Percentiles rank a stretch among this genome's conserved stretches.
phyloP scores from a whole-genome alignment of 176 grass and related monocot species.

The Eleusine indica region DNA sequence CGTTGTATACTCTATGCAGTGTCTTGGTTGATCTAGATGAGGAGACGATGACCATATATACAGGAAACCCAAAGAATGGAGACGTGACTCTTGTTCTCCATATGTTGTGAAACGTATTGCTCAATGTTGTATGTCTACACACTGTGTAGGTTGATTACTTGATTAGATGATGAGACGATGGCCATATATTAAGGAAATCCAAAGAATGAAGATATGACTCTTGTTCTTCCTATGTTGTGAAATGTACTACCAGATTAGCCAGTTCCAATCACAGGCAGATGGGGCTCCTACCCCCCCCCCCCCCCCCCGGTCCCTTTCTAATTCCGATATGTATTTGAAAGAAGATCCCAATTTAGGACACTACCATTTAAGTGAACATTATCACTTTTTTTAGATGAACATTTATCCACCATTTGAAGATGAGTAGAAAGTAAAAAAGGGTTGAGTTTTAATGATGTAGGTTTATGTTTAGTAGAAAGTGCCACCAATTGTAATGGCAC shows the following conservation, averaged over 20 bases:
- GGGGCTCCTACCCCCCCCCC: too few species aligned
- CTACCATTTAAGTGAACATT: background rate
- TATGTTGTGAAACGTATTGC: slow-evolving; percentile 28
- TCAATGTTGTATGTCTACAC: too few species aligned
- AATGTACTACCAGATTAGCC: too few species aligned
- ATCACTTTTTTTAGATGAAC: background rate
- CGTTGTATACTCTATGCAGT: slow-evolving; percentile 70
- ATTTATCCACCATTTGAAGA: too few species aligned
- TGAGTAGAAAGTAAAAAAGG: background rate
- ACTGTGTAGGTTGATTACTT: too few species aligned
- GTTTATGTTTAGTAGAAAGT: background rate
- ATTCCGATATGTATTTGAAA: slow-evolving; percentile 8
- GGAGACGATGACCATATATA: slow-evolving; percentile 65
- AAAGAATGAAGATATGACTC: too few species aligned
- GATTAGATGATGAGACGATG: too few species aligned
- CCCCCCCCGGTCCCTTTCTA: too few species aligned
- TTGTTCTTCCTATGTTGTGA: too few species aligned
- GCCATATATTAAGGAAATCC: too few species aligned
- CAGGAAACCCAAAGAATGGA: slow-evolving; percentile 55
- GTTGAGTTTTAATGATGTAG: background rate
- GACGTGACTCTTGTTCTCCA: slow-evolving; percentile 38
- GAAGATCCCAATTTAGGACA: background rate
- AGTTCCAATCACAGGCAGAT: too few species aligned
- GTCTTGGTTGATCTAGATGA: slow-evolving; percentile 76
- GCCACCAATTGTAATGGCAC: too few species aligned